phyloP scores from a whole-genome alignment of 352 stramenopile species.

The Elongisporangium senticosum region DNA sequence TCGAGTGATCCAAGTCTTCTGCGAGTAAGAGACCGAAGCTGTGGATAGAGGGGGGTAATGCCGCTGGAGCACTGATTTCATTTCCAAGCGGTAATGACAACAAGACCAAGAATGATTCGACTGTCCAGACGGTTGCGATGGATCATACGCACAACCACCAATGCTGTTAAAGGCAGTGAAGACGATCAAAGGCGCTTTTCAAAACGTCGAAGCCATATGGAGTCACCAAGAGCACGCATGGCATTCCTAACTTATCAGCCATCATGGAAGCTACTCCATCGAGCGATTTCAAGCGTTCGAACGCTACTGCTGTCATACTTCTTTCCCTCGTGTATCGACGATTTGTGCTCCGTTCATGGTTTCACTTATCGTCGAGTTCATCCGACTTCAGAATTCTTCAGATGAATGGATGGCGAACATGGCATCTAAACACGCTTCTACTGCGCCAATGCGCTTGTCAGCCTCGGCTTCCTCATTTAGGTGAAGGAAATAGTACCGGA shows the following conservation, averaged over 20 bases:
- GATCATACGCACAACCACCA: too few relatives aligned
- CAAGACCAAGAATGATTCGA: too few relatives aligned
- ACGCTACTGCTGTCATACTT: conserved; percentile 1
- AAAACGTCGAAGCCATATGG: too few relatives aligned
- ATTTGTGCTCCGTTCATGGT: conserved; percentile 10
- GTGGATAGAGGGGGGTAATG: too few relatives aligned
- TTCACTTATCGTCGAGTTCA: conserved; percentile 11
- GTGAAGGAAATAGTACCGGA: conserved; percentile 8
- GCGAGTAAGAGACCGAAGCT: too few relatives aligned
- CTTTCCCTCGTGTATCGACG: not conserved
- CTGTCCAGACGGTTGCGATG: too few relatives aligned
- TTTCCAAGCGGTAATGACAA: too few relatives aligned
- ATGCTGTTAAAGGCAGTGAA: too few relatives aligned
- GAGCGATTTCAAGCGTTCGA: conserved; percentile 5
- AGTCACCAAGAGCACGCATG: conserved; percentile 10
- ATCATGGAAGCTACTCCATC: conserved; percentile 5
- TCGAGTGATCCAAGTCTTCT: too few relatives aligned
- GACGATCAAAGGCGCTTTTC: too few relatives aligned
- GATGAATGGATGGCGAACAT: conserved; percentile 19
- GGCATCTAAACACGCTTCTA: conserved; percentile 16
- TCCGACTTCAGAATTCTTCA: not conserved
- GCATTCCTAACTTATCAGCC: conserved; percentile 9
- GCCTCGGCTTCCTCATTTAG: conserved; percentile 6
- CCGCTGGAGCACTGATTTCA: too few relatives aligned
- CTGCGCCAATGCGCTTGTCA: conserved; percentile 10